These are phyloP conservation scores for Starmerella vaccinii DNA, from an alignment of 805 yeast genomes.

Conservation along the genomic window DNA sequence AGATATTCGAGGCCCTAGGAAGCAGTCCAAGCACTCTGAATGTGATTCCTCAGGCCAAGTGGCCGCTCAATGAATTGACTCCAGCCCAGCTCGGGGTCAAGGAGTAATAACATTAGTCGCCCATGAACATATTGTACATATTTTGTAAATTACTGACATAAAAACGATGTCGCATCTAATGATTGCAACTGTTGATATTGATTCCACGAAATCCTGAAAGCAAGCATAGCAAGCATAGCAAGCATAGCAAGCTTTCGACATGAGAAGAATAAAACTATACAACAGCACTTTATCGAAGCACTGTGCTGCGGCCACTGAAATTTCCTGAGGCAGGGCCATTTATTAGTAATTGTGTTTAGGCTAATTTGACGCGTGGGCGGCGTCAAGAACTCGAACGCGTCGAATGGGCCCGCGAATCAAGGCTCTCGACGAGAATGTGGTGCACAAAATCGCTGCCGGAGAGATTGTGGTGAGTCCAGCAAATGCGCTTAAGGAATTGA, in stretches of 20 bases:
- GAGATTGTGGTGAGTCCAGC: constrained; percentile 91
- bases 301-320: no score
- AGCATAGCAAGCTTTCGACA: no score
- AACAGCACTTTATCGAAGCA: no score
- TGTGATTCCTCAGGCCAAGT: constrained; percentile 60
- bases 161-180: not conserved
- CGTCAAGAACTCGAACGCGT: not conserved
- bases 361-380: not conserved
- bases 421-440: constrained; percentile 54
- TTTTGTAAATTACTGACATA: not conserved
- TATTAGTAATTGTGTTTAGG: not conserved
- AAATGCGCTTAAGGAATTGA: constrained; percentile 83
- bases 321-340: no score
- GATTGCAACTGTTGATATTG: not conserved
- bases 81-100: not conserved
- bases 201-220: no score
- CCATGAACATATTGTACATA: constrained; percentile 1
- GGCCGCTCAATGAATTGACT: constrained; percentile 58
- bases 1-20: constrained; percentile 49
- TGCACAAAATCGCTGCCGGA: constrained; percentile 92
- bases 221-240: no score
- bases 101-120: no score
- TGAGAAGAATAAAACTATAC: no score
- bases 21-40: constrained; percentile 28
- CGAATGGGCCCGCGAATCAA: constrained; percentile 13